Conservation (phyloP, 495 filamentous ascomycete species). For the Annulohypoxylon stygium region DNA sequence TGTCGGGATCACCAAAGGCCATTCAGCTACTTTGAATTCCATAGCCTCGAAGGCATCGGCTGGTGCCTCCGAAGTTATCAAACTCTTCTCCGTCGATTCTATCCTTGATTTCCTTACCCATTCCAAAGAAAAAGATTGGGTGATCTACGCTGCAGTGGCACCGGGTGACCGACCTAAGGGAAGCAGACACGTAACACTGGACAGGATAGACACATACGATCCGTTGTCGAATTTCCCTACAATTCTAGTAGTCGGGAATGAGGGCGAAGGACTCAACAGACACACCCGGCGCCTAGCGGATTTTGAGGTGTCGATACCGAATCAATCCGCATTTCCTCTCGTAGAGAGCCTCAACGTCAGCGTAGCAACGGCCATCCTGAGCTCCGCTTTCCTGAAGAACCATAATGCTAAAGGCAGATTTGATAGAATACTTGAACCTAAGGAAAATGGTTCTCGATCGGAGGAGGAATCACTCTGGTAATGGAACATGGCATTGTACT, state of each 20-base stretch:
- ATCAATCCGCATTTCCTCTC: conserved; percentile 47
- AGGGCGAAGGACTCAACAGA: conserved; percentile 77
- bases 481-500: conserved; percentile 14
- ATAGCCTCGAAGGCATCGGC: conserved; percentile 87
- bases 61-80: conserved; percentile 84
- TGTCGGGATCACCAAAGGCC: conserved; percentile 73
- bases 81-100: conserved; percentile 73
- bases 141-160: conserved; percentile 82
- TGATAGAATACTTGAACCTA: conserved; percentile 32
- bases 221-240: conserved; percentile 73
- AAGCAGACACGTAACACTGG: conserved; percentile 46
- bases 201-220: conserved; percentile 55
- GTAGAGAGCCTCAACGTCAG: conserved; percentile 91
- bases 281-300: conserved; percentile 71
- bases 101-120: conserved; percentile 75
- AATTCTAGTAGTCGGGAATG: conserved; percentile 84
- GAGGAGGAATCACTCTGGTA: conserved; percentile 44
- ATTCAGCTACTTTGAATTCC: conserved; percentile 78
- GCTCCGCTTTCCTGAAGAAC: conserved; percentile 66
- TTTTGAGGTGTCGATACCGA: conserved; percentile 66
- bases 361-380: conserved; percentile 83
- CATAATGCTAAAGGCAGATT: conserved; percentile 41
- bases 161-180: conserved; percentile 53
- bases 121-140: conserved; percentile 80
- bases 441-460: conserved; percentile 36